Evolutionary conservation across 306 rosid genomes (phyloP), one percentile per base, ranked within the genome.

Genomic region (Castanea crenata): DNA sequence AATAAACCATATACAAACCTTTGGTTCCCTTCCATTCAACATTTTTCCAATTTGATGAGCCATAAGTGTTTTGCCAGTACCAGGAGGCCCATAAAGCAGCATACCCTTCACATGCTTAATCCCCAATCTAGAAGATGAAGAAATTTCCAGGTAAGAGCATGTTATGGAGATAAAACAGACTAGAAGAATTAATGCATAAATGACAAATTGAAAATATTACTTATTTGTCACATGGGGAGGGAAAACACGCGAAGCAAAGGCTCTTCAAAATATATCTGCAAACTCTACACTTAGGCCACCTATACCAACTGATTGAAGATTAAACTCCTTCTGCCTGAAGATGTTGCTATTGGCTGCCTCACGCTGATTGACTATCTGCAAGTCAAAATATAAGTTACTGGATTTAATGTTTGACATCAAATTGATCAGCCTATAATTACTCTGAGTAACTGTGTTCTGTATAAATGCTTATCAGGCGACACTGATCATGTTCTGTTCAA

Each of bases 171-270:
- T 65, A 71, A 77, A 79, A 72, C 69, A 80, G 58, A 69, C 25
- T n/a, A 20, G 18, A 80, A 20, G 18, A 80, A 21, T 76, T n/a
- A n/a, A n/a, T n/a, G n/a, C n/a, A n/a, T n/a, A n/a, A n/a, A n/a
- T n/a, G n/a, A n/a, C n/a, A n/a, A 55, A 29, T 79, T 71, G 10
- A 67, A 18, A 32, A 52, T 76, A 79, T 91, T 95, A 96, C 99
- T 96, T 96, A 74, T 88, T 89, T 75, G 96, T 89, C 87, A 96
- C 99, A 7, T 96, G 97, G 56, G 99, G 85, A 81, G 99, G 99
- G 83, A 93, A 93, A 79, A 96, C 99, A 82, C 99, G 99, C 57
- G 99, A 96, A n/a, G 99, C 98, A 85, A 96, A 96, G 71, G 99
- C 98, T 89, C 99, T 93, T 88, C 99, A 90, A 81, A 96, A 96